Evolutionary conservation across 2,329 filamentous ascomycete species (phyloP), one percentile per base, ranked within the genome.

Genomic region (Colletotrichum camelliae): DNA sequence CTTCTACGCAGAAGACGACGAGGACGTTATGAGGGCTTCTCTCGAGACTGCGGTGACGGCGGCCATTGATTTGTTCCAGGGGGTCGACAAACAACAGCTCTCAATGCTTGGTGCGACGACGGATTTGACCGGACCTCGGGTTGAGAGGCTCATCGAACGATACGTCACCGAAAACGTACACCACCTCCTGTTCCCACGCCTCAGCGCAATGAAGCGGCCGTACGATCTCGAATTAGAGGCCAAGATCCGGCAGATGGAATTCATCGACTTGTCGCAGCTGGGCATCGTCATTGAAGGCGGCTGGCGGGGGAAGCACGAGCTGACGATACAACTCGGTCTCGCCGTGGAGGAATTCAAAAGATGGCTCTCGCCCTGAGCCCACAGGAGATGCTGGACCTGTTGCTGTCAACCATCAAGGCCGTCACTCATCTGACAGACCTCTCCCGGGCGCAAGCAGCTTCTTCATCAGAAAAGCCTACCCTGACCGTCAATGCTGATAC

Each of bases 91-190:
- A 83, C 95, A 98, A 80, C 97, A 98, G 81, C 88, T 99, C 33
- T 98, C 96, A 4, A 89, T 98, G 43, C 89, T 99, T 6, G 97
- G 96, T 21, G 95, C 96, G 6, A 98, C 96, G 2, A 99, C 97
- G 3, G 96, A 98, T 82, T 87, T 99, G 67, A 98, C 97, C 0
- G 96, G 97, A 0, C 95, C 96, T 2, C 87, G 97, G 10, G 96
- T 99, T 2, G 97, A 99, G 85, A 93, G 95, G 77, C 89, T 99
- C 80, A 98, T 99, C 78, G 97, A 99, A 84, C 93, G 96, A 64
- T 98, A 99, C 84, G 93, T 99, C 57, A 92, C 95, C 0, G 97
- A 98, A 82, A 96, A 98, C 83, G 92, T 98, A 8, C 96, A 99
- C 80, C 94, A 96, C 81, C 90, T 97, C 33, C 87, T 99, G 12